A percentile compares a stretch with the other conserved stretches of the same genome.
These are phyloP conservation scores for Cucumis melo DNA, from an alignment of 306 rosid genomes.

Conservation along the genomic window DNA sequence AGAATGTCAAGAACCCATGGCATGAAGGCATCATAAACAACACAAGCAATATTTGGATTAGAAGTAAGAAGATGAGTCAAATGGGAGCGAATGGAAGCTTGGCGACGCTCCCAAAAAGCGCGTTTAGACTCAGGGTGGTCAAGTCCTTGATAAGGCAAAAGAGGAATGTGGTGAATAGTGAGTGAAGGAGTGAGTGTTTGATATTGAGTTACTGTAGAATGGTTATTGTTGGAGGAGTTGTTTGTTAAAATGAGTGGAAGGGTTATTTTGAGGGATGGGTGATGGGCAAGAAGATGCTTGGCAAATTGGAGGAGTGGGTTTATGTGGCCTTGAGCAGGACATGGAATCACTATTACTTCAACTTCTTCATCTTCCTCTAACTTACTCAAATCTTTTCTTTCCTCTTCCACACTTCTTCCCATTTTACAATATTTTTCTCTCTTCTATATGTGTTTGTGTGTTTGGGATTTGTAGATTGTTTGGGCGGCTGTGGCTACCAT, in stretches of 20 bases:
- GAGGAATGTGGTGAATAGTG: not conserved
- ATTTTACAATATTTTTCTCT: not conserved
- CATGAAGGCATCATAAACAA: conserved; percentile 16
- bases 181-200: not conserved
- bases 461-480: too few species aligned
- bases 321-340: conserved; percentile 18
- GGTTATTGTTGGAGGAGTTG: too few species aligned
- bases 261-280: not conserved
- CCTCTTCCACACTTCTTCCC: not conserved
- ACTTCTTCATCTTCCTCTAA: not conserved
- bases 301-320: conserved; percentile 23
- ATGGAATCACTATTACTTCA: conserved; percentile 8
- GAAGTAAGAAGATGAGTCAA: conserved; percentile 5
- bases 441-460: too few species aligned
- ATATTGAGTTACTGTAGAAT: too few species aligned
- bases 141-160: not conserved
- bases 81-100: not conserved
- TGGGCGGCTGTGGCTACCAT: too few species aligned
- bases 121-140: not conserved
- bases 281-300: conserved; percentile 6
- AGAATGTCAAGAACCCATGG: conserved; percentile 18
- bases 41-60: conserved; percentile 2
- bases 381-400: not conserved
- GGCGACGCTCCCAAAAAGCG: conserved; percentile 6
- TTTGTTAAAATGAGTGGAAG: not conserved